Percentiles rank a stretch among this genome's conserved stretches.
These are phyloP conservation scores for Trypanosoma mega DNA, from an alignment of 208 protist species.

Conservation along the genomic window DNA sequence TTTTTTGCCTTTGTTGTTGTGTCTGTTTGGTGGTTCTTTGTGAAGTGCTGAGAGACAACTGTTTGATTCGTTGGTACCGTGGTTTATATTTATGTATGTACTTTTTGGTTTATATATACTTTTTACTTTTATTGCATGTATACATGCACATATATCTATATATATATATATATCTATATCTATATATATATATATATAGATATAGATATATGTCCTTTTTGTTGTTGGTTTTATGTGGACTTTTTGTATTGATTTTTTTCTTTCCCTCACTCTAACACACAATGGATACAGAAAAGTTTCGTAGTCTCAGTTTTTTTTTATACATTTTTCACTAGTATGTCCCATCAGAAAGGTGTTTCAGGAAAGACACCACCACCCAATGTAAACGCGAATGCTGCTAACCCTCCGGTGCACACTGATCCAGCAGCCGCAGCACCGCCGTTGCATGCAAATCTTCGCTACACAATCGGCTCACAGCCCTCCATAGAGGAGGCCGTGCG, in stretches of 20 bases:
- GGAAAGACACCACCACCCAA: too few species aligned
- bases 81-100: neutral
- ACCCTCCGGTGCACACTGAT: neutral
- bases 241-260: neutral
- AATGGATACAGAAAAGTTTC: too few species aligned
- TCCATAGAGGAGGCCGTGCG: slow-evolving; percentile 43
- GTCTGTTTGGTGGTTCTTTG: too few species aligned
- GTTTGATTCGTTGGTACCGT: neutral
- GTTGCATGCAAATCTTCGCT: slow-evolving; percentile 14
- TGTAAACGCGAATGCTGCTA: neutral
- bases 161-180: neutral
- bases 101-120: neutral
- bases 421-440: too few species aligned
- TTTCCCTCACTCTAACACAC: too few species aligned
- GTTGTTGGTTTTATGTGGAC: neutral
- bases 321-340: too few species aligned
- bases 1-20: neutral
- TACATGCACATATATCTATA: neutral
- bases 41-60: neutral
- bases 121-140: neutral
- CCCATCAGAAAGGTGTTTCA: too few species aligned
- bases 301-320: too few species aligned
- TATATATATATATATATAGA: neutral
- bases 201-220: neutral
- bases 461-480: slow-evolving; percentile 38